Conservation (phyloP, 2,329 filamentous ascomycete species). For the Zymoseptoria ardabiliae region DNA sequence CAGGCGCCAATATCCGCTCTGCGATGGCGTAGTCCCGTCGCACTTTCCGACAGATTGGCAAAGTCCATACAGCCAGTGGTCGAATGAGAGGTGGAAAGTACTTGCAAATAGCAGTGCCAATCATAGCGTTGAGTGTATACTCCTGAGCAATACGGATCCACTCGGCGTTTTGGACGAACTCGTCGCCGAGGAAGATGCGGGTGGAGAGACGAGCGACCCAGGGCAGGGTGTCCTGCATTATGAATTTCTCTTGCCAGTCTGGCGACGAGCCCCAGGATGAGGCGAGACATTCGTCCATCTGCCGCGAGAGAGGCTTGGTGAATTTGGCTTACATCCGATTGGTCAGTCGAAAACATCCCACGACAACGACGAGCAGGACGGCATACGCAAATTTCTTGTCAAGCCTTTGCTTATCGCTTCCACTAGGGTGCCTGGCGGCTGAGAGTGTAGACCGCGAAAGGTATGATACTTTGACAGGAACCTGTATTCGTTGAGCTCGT, state of each 20-base stretch:
- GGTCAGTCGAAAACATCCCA: no score
- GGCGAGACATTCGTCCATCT: background rate
- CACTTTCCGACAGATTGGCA: conserved; percentile 30
- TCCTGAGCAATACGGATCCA: conserved; percentile 33
- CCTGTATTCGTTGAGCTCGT: background rate
- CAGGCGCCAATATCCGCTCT: conserved; percentile 30
- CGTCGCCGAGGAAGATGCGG: conserved; percentile 35
- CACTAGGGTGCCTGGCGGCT: no score
- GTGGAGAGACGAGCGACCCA: conserved; percentile 36
- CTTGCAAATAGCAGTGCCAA: conserved; percentile 28
- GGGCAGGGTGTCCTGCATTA: conserved; percentile 23
- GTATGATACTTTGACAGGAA: conserved; percentile 1
- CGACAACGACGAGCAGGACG: background rate
- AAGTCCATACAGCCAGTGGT: conserved; percentile 28
- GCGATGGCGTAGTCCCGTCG: conserved; percentile 26
- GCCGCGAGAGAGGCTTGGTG: conserved; percentile 1
- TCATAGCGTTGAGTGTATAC: conserved; percentile 33
- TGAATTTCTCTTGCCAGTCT: conserved; percentile 15
- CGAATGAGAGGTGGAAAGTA: conserved; percentile 30
- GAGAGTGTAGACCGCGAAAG: no score
- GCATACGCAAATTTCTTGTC: conserved; percentile 8
- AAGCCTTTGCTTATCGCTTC: no score
- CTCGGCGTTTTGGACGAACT: conserved; percentile 31
- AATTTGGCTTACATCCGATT: background rate
- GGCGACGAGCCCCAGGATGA: conserved; percentile 1